Conservation (phyloP, 1,139 yeast species). For the Suhomyces choctaworum region DNA sequence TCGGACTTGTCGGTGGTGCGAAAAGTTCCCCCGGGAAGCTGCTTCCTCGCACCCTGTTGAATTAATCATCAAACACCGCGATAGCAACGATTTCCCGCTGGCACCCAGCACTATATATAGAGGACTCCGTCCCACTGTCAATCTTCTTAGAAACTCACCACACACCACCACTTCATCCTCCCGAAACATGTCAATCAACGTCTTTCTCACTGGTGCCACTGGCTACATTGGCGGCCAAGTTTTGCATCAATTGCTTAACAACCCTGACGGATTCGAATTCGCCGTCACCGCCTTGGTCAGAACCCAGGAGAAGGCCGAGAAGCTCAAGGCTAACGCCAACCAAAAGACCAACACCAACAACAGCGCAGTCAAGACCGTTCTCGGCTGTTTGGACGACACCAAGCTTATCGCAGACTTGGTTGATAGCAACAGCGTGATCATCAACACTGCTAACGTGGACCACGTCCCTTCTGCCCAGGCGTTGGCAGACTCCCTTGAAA, state of each 20-base stretch:
- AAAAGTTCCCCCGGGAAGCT: too few species aligned
- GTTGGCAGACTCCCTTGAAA: constrained; percentile 19
- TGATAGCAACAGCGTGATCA: constrained; percentile 27
- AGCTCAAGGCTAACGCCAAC: constrained; percentile 17
- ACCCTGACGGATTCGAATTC: constrained; percentile 15
- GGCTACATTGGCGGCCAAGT: constrained; percentile 35
- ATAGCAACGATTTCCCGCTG: too few species aligned
- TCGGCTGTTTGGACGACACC: constrained; percentile 27
- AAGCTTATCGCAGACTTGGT: constrained; percentile 25
- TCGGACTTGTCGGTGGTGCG: too few species aligned
- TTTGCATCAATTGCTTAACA: constrained; percentile 25
- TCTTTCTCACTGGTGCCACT: constrained; percentile 33
- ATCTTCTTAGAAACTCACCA: background rate
- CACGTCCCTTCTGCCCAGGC: constrained; percentile 33
- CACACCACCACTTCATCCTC: background rate
- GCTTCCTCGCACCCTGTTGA: too few species aligned
- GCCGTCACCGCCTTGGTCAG: constrained; percentile 30
- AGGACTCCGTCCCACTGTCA: background rate
- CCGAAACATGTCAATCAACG: constrained; percentile 3
- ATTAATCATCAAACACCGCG: too few species aligned
- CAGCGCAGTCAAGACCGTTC: constrained; percentile 17
- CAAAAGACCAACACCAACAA: constrained; percentile 17
- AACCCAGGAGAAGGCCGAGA: constrained; percentile 24
- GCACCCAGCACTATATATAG: too few species aligned
- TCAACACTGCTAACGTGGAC: constrained; percentile 42